Evolutionary conservation across 768 basidiomycete genomes (phyloP).

Genomic region (Multifurca ochricompacta): DNA sequence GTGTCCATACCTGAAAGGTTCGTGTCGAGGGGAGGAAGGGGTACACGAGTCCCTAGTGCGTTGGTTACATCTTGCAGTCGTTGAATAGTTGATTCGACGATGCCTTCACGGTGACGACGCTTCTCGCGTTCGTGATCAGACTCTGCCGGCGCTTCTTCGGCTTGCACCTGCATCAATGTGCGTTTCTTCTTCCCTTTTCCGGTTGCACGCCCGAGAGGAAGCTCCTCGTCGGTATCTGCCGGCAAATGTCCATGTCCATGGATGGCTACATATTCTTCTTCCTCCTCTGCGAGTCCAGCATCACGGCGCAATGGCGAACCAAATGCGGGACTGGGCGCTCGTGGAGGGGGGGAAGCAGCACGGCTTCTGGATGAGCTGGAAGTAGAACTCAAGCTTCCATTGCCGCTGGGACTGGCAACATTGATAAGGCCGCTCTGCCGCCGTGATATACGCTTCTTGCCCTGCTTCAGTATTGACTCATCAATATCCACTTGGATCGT

Average conservation of each 20-base stretch:
- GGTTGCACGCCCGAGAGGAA: slow-evolving; percentile 29
- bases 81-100: slow-evolving; percentile 32
- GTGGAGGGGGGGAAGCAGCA: slow-evolving; percentile 37
- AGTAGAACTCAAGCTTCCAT: slow-evolving; percentile 27
- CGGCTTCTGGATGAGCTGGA: slow-evolving; percentile 24
- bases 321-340: slow-evolving; percentile 61
- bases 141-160: slow-evolving; percentile 26
- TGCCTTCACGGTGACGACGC: slow-evolving; percentile 34
- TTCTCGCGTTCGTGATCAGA: slow-evolving; percentile 24
- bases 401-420: slow-evolving; percentile 6
- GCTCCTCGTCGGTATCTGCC: slow-evolving; percentile 32
- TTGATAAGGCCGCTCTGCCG: slow-evolving; percentile 49
- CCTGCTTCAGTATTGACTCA: slow-evolving; percentile 28
- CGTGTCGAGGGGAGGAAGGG: slow-evolving; percentile 33
- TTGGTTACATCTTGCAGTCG: slow-evolving; percentile 63
- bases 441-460: slow-evolving; percentile 31
- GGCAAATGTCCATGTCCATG: slow-evolving; percentile 27
- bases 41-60: slow-evolving; percentile 36
- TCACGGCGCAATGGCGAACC: slow-evolving; percentile 52
- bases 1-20: slow-evolving; percentile 30
- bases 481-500: slow-evolving; percentile 26
- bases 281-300: slow-evolving; percentile 48
- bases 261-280: slow-evolving; percentile 40
- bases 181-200: slow-evolving; percentile 47
- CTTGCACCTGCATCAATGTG: slow-evolving; percentile 33